Base-by-base conservation (phyloP, 1,284 basidiomycete genomes). In the Malassezia vespertilionis region DNA sequence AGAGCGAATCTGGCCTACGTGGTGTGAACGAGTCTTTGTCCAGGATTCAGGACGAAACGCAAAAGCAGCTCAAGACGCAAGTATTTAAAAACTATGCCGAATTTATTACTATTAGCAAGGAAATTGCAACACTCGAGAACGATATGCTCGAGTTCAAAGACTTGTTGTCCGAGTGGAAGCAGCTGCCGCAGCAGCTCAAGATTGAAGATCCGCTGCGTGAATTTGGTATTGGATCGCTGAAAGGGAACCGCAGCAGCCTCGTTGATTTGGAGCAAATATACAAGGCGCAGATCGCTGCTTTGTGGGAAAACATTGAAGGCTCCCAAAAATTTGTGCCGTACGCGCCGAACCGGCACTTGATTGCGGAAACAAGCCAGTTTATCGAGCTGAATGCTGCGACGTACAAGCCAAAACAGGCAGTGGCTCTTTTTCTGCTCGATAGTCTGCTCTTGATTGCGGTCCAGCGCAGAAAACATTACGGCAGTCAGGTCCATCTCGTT, bases 131-230 rank as follows among this genome's bases (percentile, higher is more conserved):
- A 0, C 78, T 99, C 10, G 91, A 97, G 74, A 95, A 91, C 68
- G 90, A 96, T 70, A 87, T 96, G 84, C 78, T 96, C 28, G 90
- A 96, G 67, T 80, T 97, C 69, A 96, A 95, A 69, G 86, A 91
- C 51, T 79, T 85, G 3, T 76, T 97, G 1, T 82, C 82, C 12
- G 93, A 97, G 65, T 97, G 90, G 84, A 89, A 61, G 51, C 50
- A 55, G 26, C 48, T 69, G 9, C 66, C 64, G 0, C 60, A 61
- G 12, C 58, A 58, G 17, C 53, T 69, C 5, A 57, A 66, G 40
- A 37, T 65, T 8, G 60, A 65, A 21, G 63, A 67, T 33, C 51
- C 56, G 0, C 18, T 50, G 20, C 33, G 12, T 17, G 44, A 28
- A 14, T 34, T 12, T 44, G 40, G 1, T 42, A 40, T 46, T 15